These are phyloP conservation scores for Globisporangium ultimum DNA, from an alignment of 352 stramenopile genomes.

Conservation along the genomic window DNA sequence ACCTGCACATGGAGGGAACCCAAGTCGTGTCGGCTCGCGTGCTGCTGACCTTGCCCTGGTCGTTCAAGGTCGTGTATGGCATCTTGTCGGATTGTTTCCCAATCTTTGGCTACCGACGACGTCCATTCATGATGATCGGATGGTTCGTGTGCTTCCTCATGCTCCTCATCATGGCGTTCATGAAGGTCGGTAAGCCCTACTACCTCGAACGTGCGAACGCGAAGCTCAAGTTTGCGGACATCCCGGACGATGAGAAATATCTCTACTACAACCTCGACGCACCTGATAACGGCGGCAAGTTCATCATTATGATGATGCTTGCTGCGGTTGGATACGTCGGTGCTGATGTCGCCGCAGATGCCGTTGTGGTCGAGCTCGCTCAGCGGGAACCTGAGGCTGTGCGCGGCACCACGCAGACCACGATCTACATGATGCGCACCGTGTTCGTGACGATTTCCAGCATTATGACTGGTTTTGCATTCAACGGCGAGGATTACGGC, in stretches of 20 bases:
- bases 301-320: no score
- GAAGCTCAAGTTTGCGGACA: no score
- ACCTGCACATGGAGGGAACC: slow-evolving; percentile 64
- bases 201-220: no score
- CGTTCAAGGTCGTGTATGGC: slow-evolving; percentile 65
- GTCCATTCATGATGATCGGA: slow-evolving; percentile 13
- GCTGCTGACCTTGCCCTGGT: slow-evolving; percentile 56
- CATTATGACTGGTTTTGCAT: no score
- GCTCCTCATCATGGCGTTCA: slow-evolving; percentile 25
- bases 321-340: no score
- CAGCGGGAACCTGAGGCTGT: slow-evolving; percentile 11
- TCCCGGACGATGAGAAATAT: no score
- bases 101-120: slow-evolving; percentile 52
- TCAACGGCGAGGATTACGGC: no score
- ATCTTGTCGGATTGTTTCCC: slow-evolving; percentile 64
- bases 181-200: slow-evolving; percentile 38
- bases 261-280: no score
- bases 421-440: slow-evolving; percentile 18
- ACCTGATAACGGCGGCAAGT: no score
- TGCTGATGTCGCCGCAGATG: no score
- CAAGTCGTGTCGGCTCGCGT: slow-evolving; percentile 59
- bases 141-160: no score
- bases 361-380: no score
- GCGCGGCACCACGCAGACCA: slow-evolving; percentile 20
- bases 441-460: slow-evolving; percentile 17